Evolutionary conservation across 2,329 filamentous ascomycete species (phyloP), one percentile per base, ranked within the genome.

Genomic region (Aureobasidium vineae): DNA sequence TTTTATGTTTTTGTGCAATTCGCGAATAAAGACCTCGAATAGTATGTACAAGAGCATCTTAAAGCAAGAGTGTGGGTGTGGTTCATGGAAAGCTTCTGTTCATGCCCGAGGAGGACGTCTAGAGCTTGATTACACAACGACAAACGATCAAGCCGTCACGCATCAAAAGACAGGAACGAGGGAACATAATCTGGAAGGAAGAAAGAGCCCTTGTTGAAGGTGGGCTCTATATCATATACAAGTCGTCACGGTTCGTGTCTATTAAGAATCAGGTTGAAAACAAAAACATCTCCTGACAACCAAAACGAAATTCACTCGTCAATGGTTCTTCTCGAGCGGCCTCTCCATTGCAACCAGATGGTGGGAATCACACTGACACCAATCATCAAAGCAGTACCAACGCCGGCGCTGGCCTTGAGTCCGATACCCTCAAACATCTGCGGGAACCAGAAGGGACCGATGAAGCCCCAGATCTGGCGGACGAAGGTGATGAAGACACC

Each of bases 401-500:
- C 72, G 0, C 76, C 79, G 1, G 76, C 75, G 19, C 75, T 78
- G 3, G 70, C 72, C 15, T 56, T n/a, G n/a, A 67, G 33, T 5
- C 68, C 68, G 70, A 78, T 67, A 5, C 70, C 71, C 3, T 73
- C 71, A 52, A 81, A 78, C 76, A 80, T 77, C 28, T 73, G 57
- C 0, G 78, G 78, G 65, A 81, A 61, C 66, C 66, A 67, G 40
- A 78, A 78, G 0, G 74, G 73, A 7, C 80, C 78, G 63, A 84
- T 79, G 70, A 84, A 85, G 0, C 82, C 82, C 80, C 80, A 85
- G 0, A 80, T 81, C 66, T 84, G 82, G 8, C 85, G 78, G 2
- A 86, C 79, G 64, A 87, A 78, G 3, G 81, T 86, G 69, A 87
- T 80, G 68, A 86, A 87, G 0, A 86, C 84, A 2, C 85, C 85